Conservation (phyloP, 371 early-diverging fungal genomes). For the Caulochytrium protostelioides region DNA sequence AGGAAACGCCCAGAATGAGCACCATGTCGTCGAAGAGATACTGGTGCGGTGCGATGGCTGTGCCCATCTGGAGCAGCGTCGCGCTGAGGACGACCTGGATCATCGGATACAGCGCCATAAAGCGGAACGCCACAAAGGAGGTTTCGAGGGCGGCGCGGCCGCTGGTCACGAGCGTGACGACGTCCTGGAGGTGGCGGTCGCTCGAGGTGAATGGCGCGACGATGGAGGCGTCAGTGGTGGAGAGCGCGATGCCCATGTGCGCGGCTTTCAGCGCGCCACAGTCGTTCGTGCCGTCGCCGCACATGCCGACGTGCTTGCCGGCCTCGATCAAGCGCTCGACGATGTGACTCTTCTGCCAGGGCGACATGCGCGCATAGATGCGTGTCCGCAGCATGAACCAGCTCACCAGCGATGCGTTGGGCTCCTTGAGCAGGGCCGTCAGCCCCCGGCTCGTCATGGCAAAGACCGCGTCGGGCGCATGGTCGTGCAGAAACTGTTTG, state of each 20-base stretch:
- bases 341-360: slow-evolving; percentile 18
- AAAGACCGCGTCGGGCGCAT: too few relatives aligned
- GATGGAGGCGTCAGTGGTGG: slow-evolving; percentile 58
- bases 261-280: slow-evolving; percentile 76
- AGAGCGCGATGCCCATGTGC: slow-evolving; percentile 72
- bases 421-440: too few relatives aligned
- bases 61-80: too few relatives aligned
- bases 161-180: slow-evolving; percentile 46
- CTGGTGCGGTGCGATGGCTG: too few relatives aligned
- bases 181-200: slow-evolving; percentile 37
- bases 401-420: slow-evolving; percentile 3
- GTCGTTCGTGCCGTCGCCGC: slow-evolving; percentile 93
- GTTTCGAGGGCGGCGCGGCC: slow-evolving; percentile 55
- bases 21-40: too few relatives aligned
- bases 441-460: too few relatives aligned
- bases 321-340: slow-evolving; percentile 11
- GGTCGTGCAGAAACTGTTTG: too few relatives aligned
- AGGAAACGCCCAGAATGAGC: too few relatives aligned
- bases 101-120: not conserved
- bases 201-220: slow-evolving; percentile 65
- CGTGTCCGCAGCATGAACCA: slow-evolving; percentile 7
- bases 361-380: slow-evolving; percentile 15
- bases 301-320: slow-evolving; percentile 32
- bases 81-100: too few relatives aligned
- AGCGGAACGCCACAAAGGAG: slow-evolving; percentile 22